Evolutionary conservation across 2,329 filamentous ascomycete species (phyloP), one percentile per base, ranked within the genome.

Genomic region (Zymoseptoria passerinii): DNA sequence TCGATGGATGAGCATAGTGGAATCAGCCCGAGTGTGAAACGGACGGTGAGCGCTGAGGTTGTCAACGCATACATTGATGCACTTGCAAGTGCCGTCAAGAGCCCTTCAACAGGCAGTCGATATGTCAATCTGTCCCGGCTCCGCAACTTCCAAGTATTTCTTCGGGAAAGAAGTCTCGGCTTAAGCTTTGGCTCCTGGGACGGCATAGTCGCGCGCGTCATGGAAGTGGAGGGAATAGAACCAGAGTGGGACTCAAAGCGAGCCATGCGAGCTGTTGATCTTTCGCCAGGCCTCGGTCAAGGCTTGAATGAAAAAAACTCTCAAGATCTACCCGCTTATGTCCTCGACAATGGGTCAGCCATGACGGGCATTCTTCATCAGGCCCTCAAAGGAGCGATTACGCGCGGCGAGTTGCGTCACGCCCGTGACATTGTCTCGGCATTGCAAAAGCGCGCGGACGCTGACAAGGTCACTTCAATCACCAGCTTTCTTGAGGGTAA

Each of bases 41-140:
- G 74, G 53, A 83, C 80, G 0, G 77, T 86, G 64, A 85, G 82
- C 65, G 75, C 75, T 49, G 83, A 86, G 69, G 77, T 85, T 9
- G 76, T 85, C 27, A 73, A 77, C 54, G 79, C 80, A 5, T 76
- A 83, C 48, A 71, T 83, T 28, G 80, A 83, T 64, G 79, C 77
- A 16, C 67, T 83, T 13, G 66, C 79, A 48, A 80, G 78, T 59
- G 55, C 58, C 9, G 67, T 78, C 49, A 75, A 75, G 56, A n/a
- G 28, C 7, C n/a, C 8, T 10, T 8, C 4, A 13, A 9, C 3
- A n/a, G 23, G 28, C n/a, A 28, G n/a, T 23, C 18, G n/a, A 10
- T 20, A 27, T 29, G 23, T 28, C 13, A 28, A 28, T 23, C 23
- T 77, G 48, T 75, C 75, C 60, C 44, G 50, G 8, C 70, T 79